Conservation (phyloP, 306 rosid species). For the Rosa lucieae region DNA sequence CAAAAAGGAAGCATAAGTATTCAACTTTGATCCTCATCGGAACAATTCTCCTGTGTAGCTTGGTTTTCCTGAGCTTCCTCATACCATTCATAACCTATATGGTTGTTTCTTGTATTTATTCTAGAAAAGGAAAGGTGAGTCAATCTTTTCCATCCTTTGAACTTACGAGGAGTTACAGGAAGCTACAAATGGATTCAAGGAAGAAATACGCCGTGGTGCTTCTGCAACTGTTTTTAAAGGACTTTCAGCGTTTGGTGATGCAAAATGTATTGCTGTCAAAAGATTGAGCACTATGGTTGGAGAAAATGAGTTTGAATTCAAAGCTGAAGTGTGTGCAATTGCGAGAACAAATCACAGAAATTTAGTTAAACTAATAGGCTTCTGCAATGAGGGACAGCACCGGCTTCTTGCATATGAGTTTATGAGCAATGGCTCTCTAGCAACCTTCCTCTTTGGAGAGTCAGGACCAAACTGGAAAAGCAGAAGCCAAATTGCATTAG, state of each 20-base stretch:
- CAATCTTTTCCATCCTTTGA: not conserved
- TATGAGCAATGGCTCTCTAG: slow-evolving; percentile 22
- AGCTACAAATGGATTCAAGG: slow-evolving; percentile 34
- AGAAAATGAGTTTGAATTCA: slow-evolving; percentile 43
- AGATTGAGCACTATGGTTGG: slow-evolving; percentile 22
- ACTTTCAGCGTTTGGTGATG: not conserved
- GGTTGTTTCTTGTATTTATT: not conserved
- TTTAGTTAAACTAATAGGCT: slow-evolving; percentile 21
- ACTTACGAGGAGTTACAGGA: slow-evolving; percentile 12
- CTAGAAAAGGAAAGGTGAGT: not conserved
- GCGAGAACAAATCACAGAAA: slow-evolving; percentile 37
- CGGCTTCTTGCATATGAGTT: slow-evolving; percentile 25
- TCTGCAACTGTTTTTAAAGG: slow-evolving; percentile 41
- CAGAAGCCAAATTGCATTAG: not conserved
- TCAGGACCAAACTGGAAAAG: not conserved
- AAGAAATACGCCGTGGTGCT: slow-evolving; percentile 32
- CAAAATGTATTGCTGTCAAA: slow-evolving; percentile 41
- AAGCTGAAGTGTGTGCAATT: slow-evolving; percentile 31
- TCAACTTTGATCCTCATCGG: slow-evolving; percentile 27
- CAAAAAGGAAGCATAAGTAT: not conserved
- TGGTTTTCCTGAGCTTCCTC: slow-evolving; percentile 17
- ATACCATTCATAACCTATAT: not conserved
- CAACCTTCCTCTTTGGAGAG: slow-evolving; percentile 16
- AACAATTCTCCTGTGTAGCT: slow-evolving; percentile 25
- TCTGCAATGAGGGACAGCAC: slow-evolving; percentile 22